A percentile compares a stretch with the other conserved stretches of the same genome.
Conservation (phyloP, 305 asterid genomes). For the Striga hermonthica region DNA sequence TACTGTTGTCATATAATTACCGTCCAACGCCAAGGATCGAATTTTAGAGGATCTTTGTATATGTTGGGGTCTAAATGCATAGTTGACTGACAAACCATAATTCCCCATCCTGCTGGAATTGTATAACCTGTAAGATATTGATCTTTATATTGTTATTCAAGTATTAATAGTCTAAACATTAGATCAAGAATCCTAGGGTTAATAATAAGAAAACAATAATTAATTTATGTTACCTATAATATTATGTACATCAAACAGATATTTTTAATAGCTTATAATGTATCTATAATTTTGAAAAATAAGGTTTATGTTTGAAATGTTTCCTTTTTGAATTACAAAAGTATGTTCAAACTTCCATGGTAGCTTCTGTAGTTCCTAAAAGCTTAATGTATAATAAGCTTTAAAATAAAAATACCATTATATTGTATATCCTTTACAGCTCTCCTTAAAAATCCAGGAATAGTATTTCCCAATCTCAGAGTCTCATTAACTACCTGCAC, state of each 20-base stretch:
- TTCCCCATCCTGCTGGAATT: constrained; percentile 35
- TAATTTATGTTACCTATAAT: no score
- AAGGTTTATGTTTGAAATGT: no score
- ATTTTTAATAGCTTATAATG: no score
- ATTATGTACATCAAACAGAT: no score
- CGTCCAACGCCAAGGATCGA: constrained; percentile 36
- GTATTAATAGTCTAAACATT: not conserved
- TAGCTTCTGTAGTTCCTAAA: no score
- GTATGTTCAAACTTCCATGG: no score
- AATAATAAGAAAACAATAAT: no score
- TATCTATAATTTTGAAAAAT: no score
- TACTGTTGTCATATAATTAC: not conserved
- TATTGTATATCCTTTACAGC: constrained; percentile 19
- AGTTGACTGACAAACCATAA: constrained; percentile 27
- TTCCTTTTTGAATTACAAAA: no score
- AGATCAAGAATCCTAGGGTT: not conserved
- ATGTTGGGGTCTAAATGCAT: constrained; percentile 25
- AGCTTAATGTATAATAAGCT: no score
- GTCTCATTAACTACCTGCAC: constrained; percentile 26
- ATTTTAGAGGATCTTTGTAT: constrained; percentile 29
- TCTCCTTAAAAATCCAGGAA: constrained; percentile 26
- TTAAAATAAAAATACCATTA: not conserved
- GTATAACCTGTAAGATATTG: constrained; percentile 13
- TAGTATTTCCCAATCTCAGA: constrained; percentile 15
- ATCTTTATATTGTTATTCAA: not conserved